Conservation (phyloP, 192 early-diverging fungal genomes). For the Diversispora eburnea region DNA sequence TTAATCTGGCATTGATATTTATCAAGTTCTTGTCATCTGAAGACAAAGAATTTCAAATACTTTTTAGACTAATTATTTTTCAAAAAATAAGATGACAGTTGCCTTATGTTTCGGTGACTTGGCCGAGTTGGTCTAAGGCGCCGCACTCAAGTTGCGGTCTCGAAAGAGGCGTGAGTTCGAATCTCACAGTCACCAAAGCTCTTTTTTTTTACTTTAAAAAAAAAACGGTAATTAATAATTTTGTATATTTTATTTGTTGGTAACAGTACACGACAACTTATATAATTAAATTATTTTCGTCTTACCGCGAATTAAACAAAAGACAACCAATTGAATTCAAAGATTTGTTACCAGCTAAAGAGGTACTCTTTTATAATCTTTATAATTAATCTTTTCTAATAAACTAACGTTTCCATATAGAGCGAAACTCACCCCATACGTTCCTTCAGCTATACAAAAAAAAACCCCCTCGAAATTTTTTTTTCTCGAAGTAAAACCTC, state of each 20-base stretch:
- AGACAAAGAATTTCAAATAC: no score
- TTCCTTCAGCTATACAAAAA: slow-evolving; percentile 3
- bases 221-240: not conserved
- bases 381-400: not conserved
- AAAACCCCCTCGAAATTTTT: not conserved
- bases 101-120: slow-evolving; percentile 37
- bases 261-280: not conserved
- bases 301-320: not conserved
- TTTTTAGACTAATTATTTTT: no score
- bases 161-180: slow-evolving; percentile 76
- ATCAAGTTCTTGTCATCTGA: no score
- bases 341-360: not conserved
- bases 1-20: no score
- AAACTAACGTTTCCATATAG: not conserved
- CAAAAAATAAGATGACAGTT: no score
- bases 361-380: not conserved
- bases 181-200: slow-evolving; percentile 55
- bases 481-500: not conserved
- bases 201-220: slow-evolving; percentile 1
- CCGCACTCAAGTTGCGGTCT: slow-evolving; percentile 81
- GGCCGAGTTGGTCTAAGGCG: slow-evolving; percentile 75
- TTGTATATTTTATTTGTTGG: not conserved
- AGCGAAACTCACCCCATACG: slow-evolving; percentile 23
- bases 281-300: slow-evolving; percentile 9
- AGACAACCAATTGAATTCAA: slow-evolving; percentile 6